Evolutionary conservation across 495 filamentous ascomycete species (phyloP).

Genomic region (Penicillium bovifimosum): DNA sequence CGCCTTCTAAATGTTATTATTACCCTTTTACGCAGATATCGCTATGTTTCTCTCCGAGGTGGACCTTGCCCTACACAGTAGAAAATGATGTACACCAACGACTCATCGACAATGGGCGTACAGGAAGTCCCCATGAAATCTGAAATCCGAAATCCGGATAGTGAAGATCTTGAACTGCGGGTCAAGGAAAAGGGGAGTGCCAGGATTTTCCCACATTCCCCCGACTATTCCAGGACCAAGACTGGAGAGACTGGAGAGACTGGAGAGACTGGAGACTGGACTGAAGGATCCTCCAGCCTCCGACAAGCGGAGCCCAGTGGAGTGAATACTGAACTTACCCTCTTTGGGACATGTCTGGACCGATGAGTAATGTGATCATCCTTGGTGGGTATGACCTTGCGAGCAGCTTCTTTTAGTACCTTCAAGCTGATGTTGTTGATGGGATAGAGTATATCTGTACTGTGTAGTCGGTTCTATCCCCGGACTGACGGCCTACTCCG

Average conservation of each 20-base stretch:
- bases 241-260: background rate
- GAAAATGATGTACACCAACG: too few species aligned
- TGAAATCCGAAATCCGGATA: too few species aligned
- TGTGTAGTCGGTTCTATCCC: background rate
- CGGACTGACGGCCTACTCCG: too few species aligned
- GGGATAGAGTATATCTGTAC: background rate
- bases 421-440: too few species aligned
- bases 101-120: too few species aligned
- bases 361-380: background rate
- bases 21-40: too few species aligned
- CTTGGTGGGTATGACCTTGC: background rate
- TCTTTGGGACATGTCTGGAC: background rate
- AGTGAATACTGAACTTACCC: background rate
- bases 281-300: slow-evolving; percentile 1
- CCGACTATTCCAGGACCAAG: background rate
- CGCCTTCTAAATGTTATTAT: too few species aligned
- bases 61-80: too few species aligned
- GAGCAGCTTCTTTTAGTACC: background rate
- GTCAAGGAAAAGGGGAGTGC: background rate
- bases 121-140: too few species aligned
- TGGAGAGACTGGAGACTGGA: background rate
- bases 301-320: slow-evolving; percentile 1
- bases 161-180: slow-evolving; percentile 1
- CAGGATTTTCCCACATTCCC: slow-evolving; percentile 6
- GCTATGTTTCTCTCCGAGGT: too few species aligned